phyloP scores from a whole-genome alignment of 345 rosid species.

The Tarenaya hassleriana region DNA sequence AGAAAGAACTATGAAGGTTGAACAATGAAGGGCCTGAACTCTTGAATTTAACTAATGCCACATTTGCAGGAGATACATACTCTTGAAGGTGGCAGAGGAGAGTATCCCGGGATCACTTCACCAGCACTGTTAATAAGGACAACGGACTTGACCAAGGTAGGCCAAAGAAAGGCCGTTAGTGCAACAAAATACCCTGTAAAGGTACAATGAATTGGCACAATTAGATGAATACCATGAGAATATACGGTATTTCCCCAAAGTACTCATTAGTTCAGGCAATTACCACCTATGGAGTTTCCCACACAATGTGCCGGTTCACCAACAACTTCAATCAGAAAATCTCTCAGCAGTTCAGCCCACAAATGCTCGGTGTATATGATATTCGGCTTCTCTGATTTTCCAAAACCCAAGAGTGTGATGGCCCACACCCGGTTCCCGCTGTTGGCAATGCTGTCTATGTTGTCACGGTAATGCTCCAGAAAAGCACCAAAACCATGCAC shows the following conservation, averaged over 20 bases:
- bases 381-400: slow-evolving; percentile 91
- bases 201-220: slow-evolving; percentile 12
- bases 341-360: slow-evolving; percentile 86
- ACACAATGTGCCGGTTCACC: slow-evolving; percentile 76
- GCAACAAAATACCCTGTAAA: slow-evolving; percentile 68
- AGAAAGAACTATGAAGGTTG: not conserved
- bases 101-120: slow-evolving; percentile 52
- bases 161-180: slow-evolving; percentile 61
- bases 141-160: slow-evolving; percentile 53
- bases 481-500: slow-evolving; percentile 98
- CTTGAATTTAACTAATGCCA: not conserved
- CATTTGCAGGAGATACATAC: slow-evolving; percentile 33
- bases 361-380: slow-evolving; percentile 69
- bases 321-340: slow-evolving; percentile 67
- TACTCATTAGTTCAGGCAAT: slow-evolving; percentile 12
- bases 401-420: slow-evolving; percentile 71
- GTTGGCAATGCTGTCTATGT: slow-evolving; percentile 44
- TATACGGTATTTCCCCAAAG: not conserved
- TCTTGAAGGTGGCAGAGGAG: slow-evolving; percentile 33
- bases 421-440: slow-evolving; percentile 67
- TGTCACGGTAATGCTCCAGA: slow-evolving; percentile 79
- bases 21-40: not conserved
- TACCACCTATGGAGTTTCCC: slow-evolving; percentile 93
- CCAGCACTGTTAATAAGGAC: slow-evolving; percentile 79
- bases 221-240: slow-evolving; percentile 12